phyloP scores from a whole-genome alignment of 1,284 basidiomycete species.

The Mycena citricolor region DNA sequence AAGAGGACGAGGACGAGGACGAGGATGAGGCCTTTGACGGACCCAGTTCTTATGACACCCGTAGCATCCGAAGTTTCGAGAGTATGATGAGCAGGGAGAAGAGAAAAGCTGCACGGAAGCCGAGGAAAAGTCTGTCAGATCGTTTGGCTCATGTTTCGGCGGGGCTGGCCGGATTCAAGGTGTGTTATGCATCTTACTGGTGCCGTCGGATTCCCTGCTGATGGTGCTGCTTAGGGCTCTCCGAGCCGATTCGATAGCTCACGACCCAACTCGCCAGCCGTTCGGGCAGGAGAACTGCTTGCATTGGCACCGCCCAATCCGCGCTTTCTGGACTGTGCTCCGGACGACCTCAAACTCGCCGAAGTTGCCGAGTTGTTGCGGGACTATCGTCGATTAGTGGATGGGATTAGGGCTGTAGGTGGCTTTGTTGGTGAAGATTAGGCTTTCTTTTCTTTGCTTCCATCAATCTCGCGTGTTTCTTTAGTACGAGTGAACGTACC shows the following conservation, averaged over 20 bases:
- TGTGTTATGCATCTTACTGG: constrained; percentile 18
- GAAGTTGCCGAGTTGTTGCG: constrained; percentile 74
- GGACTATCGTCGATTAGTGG: constrained; percentile 73
- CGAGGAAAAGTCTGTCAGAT: constrained; percentile 69
- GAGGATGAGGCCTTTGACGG: constrained; percentile 37
- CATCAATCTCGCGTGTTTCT: too few relatives aligned
- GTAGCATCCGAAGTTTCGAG: constrained; percentile 80
- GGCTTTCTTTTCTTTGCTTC: too few relatives aligned
- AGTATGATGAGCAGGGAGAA: constrained; percentile 67
- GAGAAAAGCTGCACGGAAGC: constrained; percentile 33
- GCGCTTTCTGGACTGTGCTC: constrained; percentile 66
- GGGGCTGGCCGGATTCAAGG: constrained; percentile 51
- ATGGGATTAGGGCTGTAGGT: constrained; percentile 42
- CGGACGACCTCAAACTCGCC: constrained; percentile 71
- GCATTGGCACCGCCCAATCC: constrained; percentile 59
- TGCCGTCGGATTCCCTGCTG: constrained; percentile 47
- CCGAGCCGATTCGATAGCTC: constrained; percentile 43
- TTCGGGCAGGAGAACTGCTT: constrained; percentile 22
- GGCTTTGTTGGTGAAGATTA: constrained; percentile 37
- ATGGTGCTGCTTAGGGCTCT: constrained; percentile 25
- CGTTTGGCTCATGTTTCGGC: constrained; percentile 71
- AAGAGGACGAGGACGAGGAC: constrained; percentile 34
- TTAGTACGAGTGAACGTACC: too few relatives aligned
- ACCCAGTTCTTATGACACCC: constrained; percentile 47
- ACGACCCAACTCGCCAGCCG: constrained; percentile 42